A percentile compares a stretch with the other conserved stretches of the same genome.
These are phyloP conservation scores for Brassica cretica DNA, from an alignment of 345 rosid species.

Conservation along the genomic window DNA sequence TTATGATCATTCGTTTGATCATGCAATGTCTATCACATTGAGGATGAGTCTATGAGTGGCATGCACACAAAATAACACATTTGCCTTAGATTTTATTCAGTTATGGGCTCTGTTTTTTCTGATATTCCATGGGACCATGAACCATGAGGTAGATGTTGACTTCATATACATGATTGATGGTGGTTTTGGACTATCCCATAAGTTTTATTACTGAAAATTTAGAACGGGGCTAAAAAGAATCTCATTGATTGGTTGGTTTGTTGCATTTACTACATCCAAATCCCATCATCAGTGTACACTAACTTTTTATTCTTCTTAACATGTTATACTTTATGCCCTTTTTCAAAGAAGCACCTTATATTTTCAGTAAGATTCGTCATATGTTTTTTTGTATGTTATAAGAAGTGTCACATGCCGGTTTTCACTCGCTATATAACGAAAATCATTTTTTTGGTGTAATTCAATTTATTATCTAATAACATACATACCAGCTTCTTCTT, in stretches of 20 bases:
- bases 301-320: not conserved
- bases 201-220: not conserved
- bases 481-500: not conserved
- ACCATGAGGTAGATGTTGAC: not conserved
- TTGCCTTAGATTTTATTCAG: not conserved
- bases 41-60: not conserved
- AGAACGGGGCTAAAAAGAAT: not conserved
- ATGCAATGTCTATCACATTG: not conserved
- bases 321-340: not conserved
- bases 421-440: not conserved
- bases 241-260: slow-evolving; percentile 3
- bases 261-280: not conserved
- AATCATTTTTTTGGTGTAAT: no score
- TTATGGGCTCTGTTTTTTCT: not conserved
- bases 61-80: not conserved
- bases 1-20: not conserved
- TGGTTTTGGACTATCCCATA: not conserved
- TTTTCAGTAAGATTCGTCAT: not conserved
- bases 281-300: not conserved
- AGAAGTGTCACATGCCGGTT: not conserved
- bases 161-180: not conserved
- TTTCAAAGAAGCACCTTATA: not conserved
- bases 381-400: not conserved
- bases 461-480: not conserved
- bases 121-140: not conserved